phyloP scores from a whole-genome alignment of 2,329 filamentous ascomycete genomes.

The Thermomyces lanuginosus region DNA sequence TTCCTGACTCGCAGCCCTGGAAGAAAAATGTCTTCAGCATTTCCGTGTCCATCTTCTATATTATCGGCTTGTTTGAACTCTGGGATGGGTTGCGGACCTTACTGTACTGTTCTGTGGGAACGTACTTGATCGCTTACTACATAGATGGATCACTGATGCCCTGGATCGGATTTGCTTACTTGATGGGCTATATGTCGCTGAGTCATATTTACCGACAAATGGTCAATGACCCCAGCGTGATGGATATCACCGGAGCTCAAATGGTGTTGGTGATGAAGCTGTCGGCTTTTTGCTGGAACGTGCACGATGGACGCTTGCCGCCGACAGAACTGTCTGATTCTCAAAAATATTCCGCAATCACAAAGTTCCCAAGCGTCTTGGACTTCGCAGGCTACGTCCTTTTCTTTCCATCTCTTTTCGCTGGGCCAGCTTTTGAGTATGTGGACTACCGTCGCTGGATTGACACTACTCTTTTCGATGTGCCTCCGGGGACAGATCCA shows the following conservation, averaged over 20 bases:
- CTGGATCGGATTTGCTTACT: conserved; percentile 84
- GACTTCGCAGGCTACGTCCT: conserved; percentile 83
- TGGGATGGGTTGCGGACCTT: conserved; percentile 74
- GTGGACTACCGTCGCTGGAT: conserved; percentile 86
- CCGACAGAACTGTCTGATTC: conserved; percentile 66
- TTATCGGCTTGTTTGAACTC: conserved; percentile 82
- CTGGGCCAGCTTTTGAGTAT: conserved; percentile 85
- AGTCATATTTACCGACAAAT: conserved; percentile 75
- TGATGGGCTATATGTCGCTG: conserved; percentile 90
- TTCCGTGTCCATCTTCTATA: conserved; percentile 66
- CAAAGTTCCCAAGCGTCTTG: conserved; percentile 54
- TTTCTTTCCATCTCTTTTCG: conserved; percentile 85
- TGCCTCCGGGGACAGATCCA: conserved; percentile 66
- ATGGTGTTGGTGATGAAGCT: conserved; percentile 99
- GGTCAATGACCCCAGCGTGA: conserved; percentile 43
- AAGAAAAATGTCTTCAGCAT: conserved; percentile 83
- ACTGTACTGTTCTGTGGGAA: conserved; percentile 58
- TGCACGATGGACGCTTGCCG: conserved; percentile 75
- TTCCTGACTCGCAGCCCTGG: conserved; percentile 69
- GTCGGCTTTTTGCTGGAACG: conserved; percentile 92
- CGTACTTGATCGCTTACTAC: conserved; percentile 70
- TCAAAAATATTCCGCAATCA: conserved; percentile 68
- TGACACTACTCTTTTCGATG: conserved; percentile 84
- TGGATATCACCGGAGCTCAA: conserved; percentile 87
- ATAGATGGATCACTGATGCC: conserved; percentile 88